phyloP scores from a whole-genome alignment of 805 yeast species.

The Diddensiella caesifluorescens region DNA sequence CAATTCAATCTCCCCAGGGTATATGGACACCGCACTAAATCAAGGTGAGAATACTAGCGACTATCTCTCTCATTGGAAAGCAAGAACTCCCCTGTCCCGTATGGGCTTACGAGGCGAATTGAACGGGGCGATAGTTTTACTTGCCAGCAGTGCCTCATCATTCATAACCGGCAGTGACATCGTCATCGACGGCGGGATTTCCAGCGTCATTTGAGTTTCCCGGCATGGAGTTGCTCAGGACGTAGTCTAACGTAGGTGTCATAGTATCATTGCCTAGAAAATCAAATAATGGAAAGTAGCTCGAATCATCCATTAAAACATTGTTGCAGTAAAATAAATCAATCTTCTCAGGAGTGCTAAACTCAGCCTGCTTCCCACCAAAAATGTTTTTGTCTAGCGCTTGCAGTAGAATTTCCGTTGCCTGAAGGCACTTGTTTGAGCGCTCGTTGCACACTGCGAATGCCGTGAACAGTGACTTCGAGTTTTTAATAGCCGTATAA shows the following conservation, averaged over 20 bases:
- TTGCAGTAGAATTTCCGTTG: too few relatives aligned
- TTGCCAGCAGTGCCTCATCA: slow-evolving; percentile 76
- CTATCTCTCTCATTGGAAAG: slow-evolving; percentile 46
- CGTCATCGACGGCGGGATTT: slow-evolving; percentile 81
- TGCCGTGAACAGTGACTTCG: background rate
- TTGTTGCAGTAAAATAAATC: too few relatives aligned
- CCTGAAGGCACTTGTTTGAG: slow-evolving; percentile 1
- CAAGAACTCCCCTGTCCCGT: slow-evolving; percentile 1
- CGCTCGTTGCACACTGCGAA: slow-evolving; percentile 2
- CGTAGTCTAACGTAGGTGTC: too few relatives aligned
- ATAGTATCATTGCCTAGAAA: too few relatives aligned
- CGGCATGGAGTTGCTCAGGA: too few relatives aligned
- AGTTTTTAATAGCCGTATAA: background rate
- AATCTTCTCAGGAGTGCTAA: too few relatives aligned
- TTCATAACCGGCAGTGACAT: slow-evolving; percentile 73
- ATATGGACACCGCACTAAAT: slow-evolving; percentile 53
- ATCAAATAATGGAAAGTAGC: too few relatives aligned
- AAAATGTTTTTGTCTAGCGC: too few relatives aligned
- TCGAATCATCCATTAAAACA: too few relatives aligned
- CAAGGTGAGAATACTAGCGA: slow-evolving; percentile 67
- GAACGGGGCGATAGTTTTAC: slow-evolving; percentile 81
- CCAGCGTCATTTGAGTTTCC: background rate
- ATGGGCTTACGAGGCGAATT: slow-evolving; percentile 54
- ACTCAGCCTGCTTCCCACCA: too few relatives aligned
- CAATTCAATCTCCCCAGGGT: slow-evolving; percentile 6